A percentile compares a stretch with the other conserved stretches of the same genome.
phyloP scores from a whole-genome alignment of 2,329 filamentous ascomycete species.

The Hymenoscyphus scutula region DNA sequence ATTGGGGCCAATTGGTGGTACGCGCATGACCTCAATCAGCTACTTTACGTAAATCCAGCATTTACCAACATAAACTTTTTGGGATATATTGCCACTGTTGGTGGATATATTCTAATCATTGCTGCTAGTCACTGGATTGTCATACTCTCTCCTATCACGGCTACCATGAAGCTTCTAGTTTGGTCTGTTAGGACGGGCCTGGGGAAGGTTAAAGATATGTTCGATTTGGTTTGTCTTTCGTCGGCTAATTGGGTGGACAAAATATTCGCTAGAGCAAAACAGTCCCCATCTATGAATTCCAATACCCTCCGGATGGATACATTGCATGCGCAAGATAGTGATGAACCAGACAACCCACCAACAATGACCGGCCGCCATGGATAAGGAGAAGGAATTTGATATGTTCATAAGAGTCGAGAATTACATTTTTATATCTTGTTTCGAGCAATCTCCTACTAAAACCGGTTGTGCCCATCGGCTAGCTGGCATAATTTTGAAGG shows the following conservation, averaged over 20 bases:
- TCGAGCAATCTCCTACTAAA: no score
- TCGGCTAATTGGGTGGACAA: background rate
- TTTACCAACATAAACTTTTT: background rate
- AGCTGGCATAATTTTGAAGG: no score
- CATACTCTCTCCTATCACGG: background rate
- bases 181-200: rapidly evolving
- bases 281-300: background rate
- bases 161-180: background rate
- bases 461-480: no score
- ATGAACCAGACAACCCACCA: background rate
- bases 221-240: background rate
- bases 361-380: background rate
- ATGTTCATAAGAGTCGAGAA: no score
- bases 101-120: background rate
- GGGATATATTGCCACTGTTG: background rate
- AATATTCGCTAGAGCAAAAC: background rate
- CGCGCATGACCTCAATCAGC: background rate
- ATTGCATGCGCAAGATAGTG: background rate
- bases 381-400: background rate
- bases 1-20: no score
- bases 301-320: background rate
- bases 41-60: background rate
- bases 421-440: no score
- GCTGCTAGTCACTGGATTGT: background rate
- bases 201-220: background rate